These are phyloP conservation scores for Entomortierella chlamydospora DNA, from an alignment of 192 early-diverging fungal species.

Conservation along the genomic window DNA sequence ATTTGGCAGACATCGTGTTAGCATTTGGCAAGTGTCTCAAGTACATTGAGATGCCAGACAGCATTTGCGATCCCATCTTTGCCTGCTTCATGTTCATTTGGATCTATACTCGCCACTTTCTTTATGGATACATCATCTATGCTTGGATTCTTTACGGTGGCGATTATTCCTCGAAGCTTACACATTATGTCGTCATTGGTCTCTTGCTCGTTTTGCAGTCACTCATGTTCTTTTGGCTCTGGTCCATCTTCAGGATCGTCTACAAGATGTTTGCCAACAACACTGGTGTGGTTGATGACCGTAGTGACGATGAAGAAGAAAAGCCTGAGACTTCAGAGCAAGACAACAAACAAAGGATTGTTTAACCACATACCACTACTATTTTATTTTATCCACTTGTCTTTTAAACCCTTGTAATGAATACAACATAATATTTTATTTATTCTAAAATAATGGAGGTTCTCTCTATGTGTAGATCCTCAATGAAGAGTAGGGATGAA, in stretches of 20 bases:
- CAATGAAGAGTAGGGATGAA: no score
- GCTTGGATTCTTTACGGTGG: constrained; percentile 69
- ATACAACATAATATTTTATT: no score
- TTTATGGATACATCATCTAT: constrained; percentile 75
- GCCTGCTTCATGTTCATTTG: constrained; percentile 80
- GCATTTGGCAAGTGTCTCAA: constrained; percentile 83
- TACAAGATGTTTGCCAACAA: constrained; percentile 56
- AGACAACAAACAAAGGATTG: constrained; percentile 7
- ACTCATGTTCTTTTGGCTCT: constrained; percentile 83
- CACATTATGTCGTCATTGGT: constrained; percentile 62
- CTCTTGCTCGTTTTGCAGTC: constrained; percentile 72
- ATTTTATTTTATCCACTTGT: not conserved
- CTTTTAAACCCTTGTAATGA: no score
- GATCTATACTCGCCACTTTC: constrained; percentile 79
- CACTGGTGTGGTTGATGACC: constrained; percentile 47
- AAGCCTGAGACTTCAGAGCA: constrained; percentile 9
- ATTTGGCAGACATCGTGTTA: constrained; percentile 83
- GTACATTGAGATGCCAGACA: constrained; percentile 71
- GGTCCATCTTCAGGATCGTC: constrained; percentile 67
- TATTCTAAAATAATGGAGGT: no score
- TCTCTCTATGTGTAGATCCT: no score
- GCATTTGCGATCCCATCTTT: constrained; percentile 76
- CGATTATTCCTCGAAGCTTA: constrained; percentile 63
- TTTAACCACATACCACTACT: not conserved
- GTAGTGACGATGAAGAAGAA: constrained; percentile 48